Evolutionary conservation across 2,329 filamentous ascomycete genomes (phyloP).

Genomic region (Trichoderma aggressivum): DNA sequence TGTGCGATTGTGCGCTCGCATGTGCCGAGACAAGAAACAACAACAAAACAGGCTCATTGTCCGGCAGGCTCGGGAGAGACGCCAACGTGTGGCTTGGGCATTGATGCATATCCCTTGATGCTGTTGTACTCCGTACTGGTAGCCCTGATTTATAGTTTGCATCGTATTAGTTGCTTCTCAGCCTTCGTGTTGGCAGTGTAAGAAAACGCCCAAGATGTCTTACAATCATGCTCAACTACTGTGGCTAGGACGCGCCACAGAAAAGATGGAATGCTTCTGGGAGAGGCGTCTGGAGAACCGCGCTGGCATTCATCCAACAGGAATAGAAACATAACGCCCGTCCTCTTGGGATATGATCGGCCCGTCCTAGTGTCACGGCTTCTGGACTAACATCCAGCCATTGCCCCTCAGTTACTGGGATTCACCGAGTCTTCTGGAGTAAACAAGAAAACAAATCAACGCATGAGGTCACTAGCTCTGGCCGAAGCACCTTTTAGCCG

Average conservation of each 20-base stretch:
- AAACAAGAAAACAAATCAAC: neutral
- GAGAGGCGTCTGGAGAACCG: neutral
- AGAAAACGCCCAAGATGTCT: neutral
- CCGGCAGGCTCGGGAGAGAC: slow-evolving; percentile 5
- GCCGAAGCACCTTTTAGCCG: neutral
- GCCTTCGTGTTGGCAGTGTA: neutral
- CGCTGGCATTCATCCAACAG: neutral
- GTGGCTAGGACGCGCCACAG: neutral
- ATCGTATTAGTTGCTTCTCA: neutral
- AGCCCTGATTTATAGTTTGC: neutral
- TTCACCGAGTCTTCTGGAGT: neutral
- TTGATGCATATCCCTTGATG: neutral
- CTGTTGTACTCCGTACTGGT: neutral
- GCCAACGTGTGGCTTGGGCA: neutral
- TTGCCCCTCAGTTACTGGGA: neutral
- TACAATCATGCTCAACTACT: neutral
- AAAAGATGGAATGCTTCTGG: neutral
- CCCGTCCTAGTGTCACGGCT: neutral
- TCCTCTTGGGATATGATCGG: neutral
- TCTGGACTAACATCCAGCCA: neutral
- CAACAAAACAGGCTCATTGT: neutral
- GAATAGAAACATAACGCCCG: neutral
- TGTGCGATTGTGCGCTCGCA: neutral
- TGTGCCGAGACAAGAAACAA: neutral
- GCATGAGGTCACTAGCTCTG: neutral